Base-by-base conservation (phyloP, 768 basidiomycete species). In the Kwoniella dendrophila region DNA sequence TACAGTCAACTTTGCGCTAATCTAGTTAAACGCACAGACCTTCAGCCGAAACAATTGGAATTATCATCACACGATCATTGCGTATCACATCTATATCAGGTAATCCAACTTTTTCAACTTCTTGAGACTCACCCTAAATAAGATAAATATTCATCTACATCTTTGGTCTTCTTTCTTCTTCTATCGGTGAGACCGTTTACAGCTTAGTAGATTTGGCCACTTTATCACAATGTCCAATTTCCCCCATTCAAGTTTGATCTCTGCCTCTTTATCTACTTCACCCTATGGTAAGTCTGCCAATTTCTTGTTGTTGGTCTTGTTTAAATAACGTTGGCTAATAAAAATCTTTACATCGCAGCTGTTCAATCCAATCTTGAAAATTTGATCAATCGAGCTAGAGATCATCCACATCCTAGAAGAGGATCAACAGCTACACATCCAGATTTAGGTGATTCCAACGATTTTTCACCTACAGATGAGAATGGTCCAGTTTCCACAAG, bases 351-450 rank as follows among this genome's bases (percentile, higher is more conserved):
- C 2, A 41, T 44, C 49, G 4, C 49, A 78, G 77, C 73, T 12
- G 68, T 72, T 20, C 73, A 76, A 51, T 63, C 58, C 29, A 75
- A 73, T 34, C 71, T 78, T 27, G 77, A 77, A 48, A 69, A 56
- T 27, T 63, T 78, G 22, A 77, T 77, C 58, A 63, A 67, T 7
- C 72, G 72, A 36, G 65, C 74, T 49, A 58, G 67, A 4, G 48
- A 59, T 30, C 64, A 74, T 64, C 72, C 76, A 4, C 64, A 71
- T 51, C 68, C 69, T 16, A 43, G 68, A 20, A 61, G 73, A 34
- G 18, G 40, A 0, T 71, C 62, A 0, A 47, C 54, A 1, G 44
- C 40, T 32, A 43, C 50, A 18, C 34, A 34, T 36, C 58, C 34
- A 16, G 43, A 32, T 26, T 45, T 47, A 11, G 22, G 33, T 14